phyloP scores from a whole-genome alignment of 768 basidiomycete species.

The Ramaria rubella region DNA sequence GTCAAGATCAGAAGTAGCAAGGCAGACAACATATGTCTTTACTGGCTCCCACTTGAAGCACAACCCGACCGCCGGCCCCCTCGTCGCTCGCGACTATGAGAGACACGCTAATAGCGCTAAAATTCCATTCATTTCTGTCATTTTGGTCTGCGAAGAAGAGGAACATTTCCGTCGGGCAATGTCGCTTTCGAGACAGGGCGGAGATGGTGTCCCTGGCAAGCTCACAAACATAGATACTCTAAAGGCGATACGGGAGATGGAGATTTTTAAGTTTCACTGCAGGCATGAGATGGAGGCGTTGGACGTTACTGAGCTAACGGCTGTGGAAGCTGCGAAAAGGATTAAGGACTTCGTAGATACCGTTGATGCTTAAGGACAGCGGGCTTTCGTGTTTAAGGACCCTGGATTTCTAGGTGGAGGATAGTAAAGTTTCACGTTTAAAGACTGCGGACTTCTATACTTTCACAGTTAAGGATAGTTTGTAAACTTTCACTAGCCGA shows the following conservation, averaged over 20 bases:
- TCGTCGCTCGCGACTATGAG: background rate
- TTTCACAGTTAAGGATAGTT: too few species aligned
- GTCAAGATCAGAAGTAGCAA: background rate
- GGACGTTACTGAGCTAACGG: background rate
- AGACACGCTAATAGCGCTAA: background rate
- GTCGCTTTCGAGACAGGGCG: background rate
- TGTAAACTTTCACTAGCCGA: too few species aligned
- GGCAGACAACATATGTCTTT: constrained; percentile 5
- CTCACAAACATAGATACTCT: background rate
- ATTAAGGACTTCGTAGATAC: background rate
- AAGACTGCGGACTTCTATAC: too few species aligned
- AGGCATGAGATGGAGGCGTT: constrained; percentile 3
- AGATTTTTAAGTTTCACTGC: background rate
- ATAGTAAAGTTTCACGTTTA: too few species aligned
- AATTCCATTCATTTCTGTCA: constrained; percentile 5
- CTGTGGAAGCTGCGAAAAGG: background rate
- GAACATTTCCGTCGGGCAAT: background rate
- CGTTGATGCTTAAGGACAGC: too few species aligned
- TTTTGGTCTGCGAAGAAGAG: background rate
- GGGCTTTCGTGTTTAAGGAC: too few species aligned
- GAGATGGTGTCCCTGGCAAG: background rate
- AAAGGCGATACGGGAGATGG: background rate
- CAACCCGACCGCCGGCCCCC: background rate
- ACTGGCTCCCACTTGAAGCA: background rate
- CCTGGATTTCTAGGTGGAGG: too few species aligned